Conservation (phyloP, 2,329 filamentous ascomycete species). For the Aspergillus felis region DNA sequence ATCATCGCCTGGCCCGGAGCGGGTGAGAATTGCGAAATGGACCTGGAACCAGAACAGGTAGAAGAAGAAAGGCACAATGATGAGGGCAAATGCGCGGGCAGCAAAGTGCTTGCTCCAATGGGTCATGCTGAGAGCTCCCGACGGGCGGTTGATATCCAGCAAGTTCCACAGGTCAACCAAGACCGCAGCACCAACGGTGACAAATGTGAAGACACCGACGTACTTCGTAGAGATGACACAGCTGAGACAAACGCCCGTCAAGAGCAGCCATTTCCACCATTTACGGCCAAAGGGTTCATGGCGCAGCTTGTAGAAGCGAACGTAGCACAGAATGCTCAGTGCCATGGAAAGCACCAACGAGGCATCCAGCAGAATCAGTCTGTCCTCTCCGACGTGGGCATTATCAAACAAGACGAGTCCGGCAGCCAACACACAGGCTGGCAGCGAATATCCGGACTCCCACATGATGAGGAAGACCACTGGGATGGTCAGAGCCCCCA, state of each 20-base stretch:
- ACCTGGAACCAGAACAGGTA: slow-evolving; percentile 99
- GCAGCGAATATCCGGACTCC: slow-evolving; percentile 96
- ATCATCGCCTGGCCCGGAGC: slow-evolving; percentile 91
- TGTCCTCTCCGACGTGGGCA: slow-evolving; percentile 93
- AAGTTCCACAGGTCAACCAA: slow-evolving; percentile 93
- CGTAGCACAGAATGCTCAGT: slow-evolving; percentile 86
- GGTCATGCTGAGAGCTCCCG: slow-evolving; percentile 72
- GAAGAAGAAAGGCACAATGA: slow-evolving; percentile 90
- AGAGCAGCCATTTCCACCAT: slow-evolving; percentile 99
- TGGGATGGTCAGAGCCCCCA: slow-evolving; percentile 91
- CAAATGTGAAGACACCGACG: slow-evolving; percentile 92
- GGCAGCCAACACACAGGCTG: slow-evolving; percentile 82
- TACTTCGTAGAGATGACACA: slow-evolving; percentile 99
- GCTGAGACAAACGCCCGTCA: slow-evolving; percentile 90
- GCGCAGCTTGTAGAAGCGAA: slow-evolving; percentile 95
- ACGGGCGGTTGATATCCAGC: slow-evolving; percentile 78
- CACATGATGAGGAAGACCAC: slow-evolving; percentile 97
- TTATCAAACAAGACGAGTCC: slow-evolving; percentile 92
- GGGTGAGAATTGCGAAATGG: slow-evolving; percentile 83
- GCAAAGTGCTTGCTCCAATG: slow-evolving; percentile 86
- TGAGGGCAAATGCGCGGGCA: slow-evolving; percentile 79
- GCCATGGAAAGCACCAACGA: slow-evolving; percentile 95
- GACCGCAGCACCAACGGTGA: slow-evolving; percentile 93
- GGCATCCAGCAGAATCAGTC: slow-evolving; percentile 90
- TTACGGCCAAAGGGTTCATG: slow-evolving; percentile 87